Percentiles rank a stretch among this genome's conserved stretches.
phyloP scores from a whole-genome alignment of 257 asterid genomes.

The Nicotiana otophora region DNA sequence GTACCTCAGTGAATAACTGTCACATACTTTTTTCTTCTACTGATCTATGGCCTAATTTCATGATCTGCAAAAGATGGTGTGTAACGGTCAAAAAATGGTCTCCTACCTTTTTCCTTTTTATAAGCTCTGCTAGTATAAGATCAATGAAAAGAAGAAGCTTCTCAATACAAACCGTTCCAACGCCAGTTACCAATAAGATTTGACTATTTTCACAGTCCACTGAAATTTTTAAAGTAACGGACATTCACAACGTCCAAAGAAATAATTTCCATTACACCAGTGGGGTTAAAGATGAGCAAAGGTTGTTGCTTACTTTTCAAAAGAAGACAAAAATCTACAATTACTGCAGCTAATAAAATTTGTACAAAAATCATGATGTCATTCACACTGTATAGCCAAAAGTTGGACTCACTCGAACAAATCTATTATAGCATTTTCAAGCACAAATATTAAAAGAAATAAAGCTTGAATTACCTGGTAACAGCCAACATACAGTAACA shows the following conservation, averaged over 20 bases:
- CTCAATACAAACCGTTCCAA: neutral
- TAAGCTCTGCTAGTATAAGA: neutral
- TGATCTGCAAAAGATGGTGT: neutral
- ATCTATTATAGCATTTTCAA: neutral
- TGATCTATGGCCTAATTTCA: neutral
- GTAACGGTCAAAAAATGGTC: neutral
- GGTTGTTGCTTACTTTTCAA: neutral
- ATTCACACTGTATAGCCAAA: neutral
- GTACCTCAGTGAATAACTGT: neutral
- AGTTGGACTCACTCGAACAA: neutral
- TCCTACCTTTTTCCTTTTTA: neutral
- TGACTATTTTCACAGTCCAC: neutral
- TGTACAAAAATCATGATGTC: neutral
- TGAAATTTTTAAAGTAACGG: neutral
- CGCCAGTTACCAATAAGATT: neutral
- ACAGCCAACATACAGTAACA: slow-evolving; percentile 90
- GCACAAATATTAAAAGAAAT: neutral
- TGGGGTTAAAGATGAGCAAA: neutral
- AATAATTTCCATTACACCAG: neutral
- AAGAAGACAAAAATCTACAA: neutral
- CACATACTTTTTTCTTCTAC: neutral
- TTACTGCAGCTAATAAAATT: neutral
- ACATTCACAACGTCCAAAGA: neutral
- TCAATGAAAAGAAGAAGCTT: neutral
- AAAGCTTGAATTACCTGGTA: slow-evolving; percentile 60